Conservation (phyloP, 805 yeast genomes). For the Cyberlindnera nakhonratchasimensis region DNA sequence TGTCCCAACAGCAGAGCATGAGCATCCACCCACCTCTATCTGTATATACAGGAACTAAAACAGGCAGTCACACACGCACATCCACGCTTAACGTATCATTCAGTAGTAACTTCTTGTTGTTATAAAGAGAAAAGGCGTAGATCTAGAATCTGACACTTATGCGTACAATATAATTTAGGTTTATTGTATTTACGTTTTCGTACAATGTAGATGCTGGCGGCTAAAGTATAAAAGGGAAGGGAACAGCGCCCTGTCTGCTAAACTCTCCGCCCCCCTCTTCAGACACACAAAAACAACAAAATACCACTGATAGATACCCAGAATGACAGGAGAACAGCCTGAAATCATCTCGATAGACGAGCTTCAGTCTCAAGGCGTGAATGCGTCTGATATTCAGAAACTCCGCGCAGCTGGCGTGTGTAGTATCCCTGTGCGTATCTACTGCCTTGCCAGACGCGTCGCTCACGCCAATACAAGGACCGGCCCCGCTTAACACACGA, state of each 20-base stretch:
- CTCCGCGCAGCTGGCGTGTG: conserved; percentile 64
- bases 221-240: not conserved
- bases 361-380: conserved; percentile 63
- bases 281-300: not conserved
- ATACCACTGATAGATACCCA: no score
- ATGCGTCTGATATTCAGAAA: conserved; percentile 67
- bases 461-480: no score
- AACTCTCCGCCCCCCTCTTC: not conserved
- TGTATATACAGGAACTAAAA: not conserved
- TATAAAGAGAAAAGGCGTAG: no score
- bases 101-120: no score
- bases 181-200: no score
- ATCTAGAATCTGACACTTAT: no score
- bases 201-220: not conserved
- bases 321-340: conserved; percentile 16
- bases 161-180: no score
- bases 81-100: no score
- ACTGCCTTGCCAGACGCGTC: no score
- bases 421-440: conserved; percentile 49
- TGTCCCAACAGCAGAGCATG: conserved; percentile 7
- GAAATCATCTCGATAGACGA: conserved; percentile 42
- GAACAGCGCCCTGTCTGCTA: not conserved
- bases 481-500: no score
- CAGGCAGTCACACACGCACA: not conserved
- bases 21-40: no score